Evolutionary conservation across 2,329 filamentous ascomycete genomes (phyloP), one percentile per base, ranked within the genome.

Genomic region (Sporothrix pallida): DNA sequence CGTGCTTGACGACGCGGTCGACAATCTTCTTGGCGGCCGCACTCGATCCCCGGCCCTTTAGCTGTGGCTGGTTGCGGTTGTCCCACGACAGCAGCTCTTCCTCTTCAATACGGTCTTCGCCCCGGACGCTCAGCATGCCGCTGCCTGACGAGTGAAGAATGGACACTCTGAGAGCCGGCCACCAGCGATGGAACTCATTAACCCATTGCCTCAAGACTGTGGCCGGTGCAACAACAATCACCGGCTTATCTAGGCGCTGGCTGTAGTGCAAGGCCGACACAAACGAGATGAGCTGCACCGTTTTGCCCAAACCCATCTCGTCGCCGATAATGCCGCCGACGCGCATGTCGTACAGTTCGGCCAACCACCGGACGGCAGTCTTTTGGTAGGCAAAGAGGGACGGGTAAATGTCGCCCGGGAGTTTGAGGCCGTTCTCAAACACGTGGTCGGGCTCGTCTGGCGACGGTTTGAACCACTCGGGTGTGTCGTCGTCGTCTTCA

Each of bases 291-390:
- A 89, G 79, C 78, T 90, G 88, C 1, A 90, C 87, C 3, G 96
- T 99, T 83, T 99, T 99, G 3, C 96, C 96, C n/a, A 99, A 84
- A 0, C 97, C 96, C 96, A 99, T 99, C 82, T 99, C 96, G 79
- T 99, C 96, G 6, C 95, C 96, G 54, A 99, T 88, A 72, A 99
- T 98, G 2, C 96, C 96, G 31, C 96, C 96, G 5, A 97, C 94
- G 75, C 92, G 89, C 80, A 98, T 94, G 73, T 91, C 90, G 80
- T 97, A 95, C 2, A 99, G 85, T 81, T 99, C 95, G 81, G 94
- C 94, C 7, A 99, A 87, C 96, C 96, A 99, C 80, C 97, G 93
- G 3, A 99, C 94, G 3, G 95, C 95, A 0, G 94, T 98, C 81
- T 97, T 98, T 79, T 99, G 96, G 77, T 99, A 99, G 76, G 97